Evolutionary conservation across 768 basidiomycete genomes (phyloP).

Genomic region (Hygrocybe coccinea): DNA sequence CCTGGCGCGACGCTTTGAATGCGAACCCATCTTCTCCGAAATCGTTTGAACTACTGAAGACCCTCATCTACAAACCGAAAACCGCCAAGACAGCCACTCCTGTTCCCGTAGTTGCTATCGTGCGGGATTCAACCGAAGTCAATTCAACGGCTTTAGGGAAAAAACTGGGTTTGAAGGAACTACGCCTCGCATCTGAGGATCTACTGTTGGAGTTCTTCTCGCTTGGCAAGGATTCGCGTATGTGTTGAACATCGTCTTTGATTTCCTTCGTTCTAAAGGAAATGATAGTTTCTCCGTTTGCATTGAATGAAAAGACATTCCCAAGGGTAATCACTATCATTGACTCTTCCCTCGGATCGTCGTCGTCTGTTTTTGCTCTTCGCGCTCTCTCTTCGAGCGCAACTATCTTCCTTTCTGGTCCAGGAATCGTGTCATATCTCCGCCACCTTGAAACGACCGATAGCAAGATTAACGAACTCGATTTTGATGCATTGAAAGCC

Average conservation of each 20-base stretch:
- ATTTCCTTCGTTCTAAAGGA: conserved; percentile 7
- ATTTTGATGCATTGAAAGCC: conserved; percentile 59
- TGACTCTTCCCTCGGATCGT: conserved; percentile 72
- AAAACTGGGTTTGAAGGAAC: conserved; percentile 78
- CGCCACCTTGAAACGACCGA: conserved; percentile 63
- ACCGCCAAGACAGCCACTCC: conserved; percentile 85
- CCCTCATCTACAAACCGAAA: conserved; percentile 93
- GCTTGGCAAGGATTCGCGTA: conserved; percentile 82
- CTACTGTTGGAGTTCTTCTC: conserved; percentile 79
- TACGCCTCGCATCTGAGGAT: conserved; percentile 81
- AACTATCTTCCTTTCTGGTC: conserved; percentile 76
- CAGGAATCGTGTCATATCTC: conserved; percentile 70
- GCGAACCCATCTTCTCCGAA: conserved; percentile 46
- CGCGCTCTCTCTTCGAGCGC: conserved; percentile 65
- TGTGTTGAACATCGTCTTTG: conserved; percentile 30
- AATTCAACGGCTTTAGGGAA: conserved; percentile 73
- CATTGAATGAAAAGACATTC: conserved; percentile 61
- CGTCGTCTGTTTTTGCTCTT: conserved; percentile 64
- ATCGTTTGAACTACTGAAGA: conserved; percentile 73
- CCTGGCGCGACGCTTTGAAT: conserved; percentile 73
- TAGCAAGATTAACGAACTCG: conserved; percentile 63
- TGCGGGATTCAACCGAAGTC: conserved; percentile 79
- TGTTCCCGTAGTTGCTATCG: conserved; percentile 83
- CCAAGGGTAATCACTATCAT: conserved; percentile 69
- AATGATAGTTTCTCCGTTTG: conserved; percentile 70